Conservation (phyloP, 176 grass and related monocot species). For the Oryza longistaminata region DNA sequence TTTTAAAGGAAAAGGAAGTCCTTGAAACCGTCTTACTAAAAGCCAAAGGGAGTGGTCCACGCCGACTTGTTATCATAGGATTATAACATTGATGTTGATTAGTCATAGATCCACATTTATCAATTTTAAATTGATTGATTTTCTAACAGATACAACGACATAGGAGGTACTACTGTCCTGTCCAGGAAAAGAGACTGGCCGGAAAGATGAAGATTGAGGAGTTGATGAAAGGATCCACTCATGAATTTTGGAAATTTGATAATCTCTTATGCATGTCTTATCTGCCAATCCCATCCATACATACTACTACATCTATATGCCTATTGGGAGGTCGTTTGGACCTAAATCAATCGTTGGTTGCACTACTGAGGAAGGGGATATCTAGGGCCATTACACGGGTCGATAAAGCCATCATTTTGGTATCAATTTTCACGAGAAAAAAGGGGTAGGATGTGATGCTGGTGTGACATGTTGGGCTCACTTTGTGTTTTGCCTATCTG, state of each 20-base stretch:
- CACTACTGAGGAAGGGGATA: constrained; percentile 19
- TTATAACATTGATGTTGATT: background rate
- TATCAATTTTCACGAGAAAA: constrained; percentile 29
- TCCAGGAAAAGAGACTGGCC: background rate
- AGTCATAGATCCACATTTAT: background rate
- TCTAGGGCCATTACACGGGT: background rate
- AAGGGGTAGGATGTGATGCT: constrained; percentile 34
- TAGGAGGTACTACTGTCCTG: background rate
- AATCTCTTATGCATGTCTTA: constrained; percentile 5
- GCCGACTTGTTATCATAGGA: background rate
- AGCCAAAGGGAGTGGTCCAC: background rate
- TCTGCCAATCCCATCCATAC: constrained; percentile 19
- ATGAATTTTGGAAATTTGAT: constrained; percentile 13
- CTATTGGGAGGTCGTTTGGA: constrained; percentile 20
- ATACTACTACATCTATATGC: background rate
- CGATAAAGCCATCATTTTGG: constrained; percentile 37
- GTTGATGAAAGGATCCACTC: background rate
- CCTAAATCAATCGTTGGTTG: constrained; percentile 41
- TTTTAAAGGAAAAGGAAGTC: background rate
- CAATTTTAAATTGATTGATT: background rate
- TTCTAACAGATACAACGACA: background rate
- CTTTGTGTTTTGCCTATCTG: constrained; percentile 42
- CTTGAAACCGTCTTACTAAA: background rate
- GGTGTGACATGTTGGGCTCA: constrained; percentile 53
- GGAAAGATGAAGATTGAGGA: background rate